Percentiles rank a stretch among this genome's conserved stretches.
Conservation (phyloP, 441 rosid genomes). For the Viola pubescens region DNA sequence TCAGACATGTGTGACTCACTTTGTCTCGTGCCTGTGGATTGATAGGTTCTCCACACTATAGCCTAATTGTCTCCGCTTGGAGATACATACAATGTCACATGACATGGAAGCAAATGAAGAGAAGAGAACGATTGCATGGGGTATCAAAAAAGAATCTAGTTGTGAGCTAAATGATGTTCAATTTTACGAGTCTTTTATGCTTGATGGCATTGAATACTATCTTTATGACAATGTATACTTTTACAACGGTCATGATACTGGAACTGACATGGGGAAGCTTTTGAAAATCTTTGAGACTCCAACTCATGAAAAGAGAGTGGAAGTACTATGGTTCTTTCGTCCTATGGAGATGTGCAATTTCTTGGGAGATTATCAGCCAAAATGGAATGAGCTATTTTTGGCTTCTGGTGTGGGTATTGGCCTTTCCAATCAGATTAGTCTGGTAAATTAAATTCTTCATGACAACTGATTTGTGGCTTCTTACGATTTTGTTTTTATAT, state of each 20-base stretch:
- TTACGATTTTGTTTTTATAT: background rate
- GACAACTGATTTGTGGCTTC: background rate
- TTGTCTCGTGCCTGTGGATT: too few relatives aligned
- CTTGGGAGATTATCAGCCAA: slow-evolving; percentile 38
- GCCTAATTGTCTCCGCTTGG: too few relatives aligned
- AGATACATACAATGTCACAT: too few relatives aligned
- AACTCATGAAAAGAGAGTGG: slow-evolving; percentile 28
- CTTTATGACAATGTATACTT: slow-evolving; percentile 41
- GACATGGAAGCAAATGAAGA: background rate
- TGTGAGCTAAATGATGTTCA: slow-evolving; percentile 14
- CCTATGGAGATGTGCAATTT: slow-evolving; percentile 38
- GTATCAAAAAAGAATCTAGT: slow-evolving; percentile 24
- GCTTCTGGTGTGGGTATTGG: slow-evolving; percentile 46
- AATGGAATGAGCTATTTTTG: slow-evolving; percentile 50
- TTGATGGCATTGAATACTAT: slow-evolving; percentile 31
- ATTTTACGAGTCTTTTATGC: slow-evolving; percentile 38
- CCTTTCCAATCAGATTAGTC: slow-evolving; percentile 28
- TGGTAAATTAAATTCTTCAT: slow-evolving; percentile 30
- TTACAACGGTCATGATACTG: slow-evolving; percentile 13
- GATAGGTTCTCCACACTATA: too few relatives aligned
- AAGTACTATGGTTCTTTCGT: slow-evolving; percentile 51
- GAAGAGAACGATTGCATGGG: slow-evolving; percentile 35
- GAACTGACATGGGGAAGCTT: slow-evolving; percentile 44
- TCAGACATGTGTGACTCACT: too few relatives aligned
- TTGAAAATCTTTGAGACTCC: slow-evolving; percentile 40